Conservation (phyloP, 768 basidiomycete species). For the Austroboletus eburneus region DNA sequence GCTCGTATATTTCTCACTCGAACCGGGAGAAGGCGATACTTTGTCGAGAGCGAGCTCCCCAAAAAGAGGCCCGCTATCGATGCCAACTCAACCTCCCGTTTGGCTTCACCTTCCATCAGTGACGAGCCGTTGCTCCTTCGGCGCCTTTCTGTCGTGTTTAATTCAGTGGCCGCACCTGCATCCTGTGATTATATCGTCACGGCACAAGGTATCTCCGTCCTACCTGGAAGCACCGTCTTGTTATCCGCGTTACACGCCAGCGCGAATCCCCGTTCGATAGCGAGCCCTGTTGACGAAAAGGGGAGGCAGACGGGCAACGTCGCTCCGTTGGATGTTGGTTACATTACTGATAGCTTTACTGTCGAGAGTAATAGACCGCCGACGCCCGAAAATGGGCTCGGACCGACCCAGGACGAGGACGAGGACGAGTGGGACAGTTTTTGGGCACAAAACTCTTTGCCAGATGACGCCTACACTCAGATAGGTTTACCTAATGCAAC, state of each 20-base stretch:
- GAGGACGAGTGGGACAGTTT: conserved; percentile 49
- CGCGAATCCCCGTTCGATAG: conserved; percentile 7
- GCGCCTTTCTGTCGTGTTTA: conserved; percentile 75
- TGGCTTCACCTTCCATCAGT: conserved; percentile 23
- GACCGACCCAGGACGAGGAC: conserved; percentile 8
- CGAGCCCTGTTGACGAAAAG: conserved; percentile 1
- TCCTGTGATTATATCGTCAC: conserved; percentile 78
- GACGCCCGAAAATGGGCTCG: conserved; percentile 26
- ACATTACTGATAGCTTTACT: conserved; percentile 25
- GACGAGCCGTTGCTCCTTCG: conserved; percentile 56
- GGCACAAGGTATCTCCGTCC: conserved; percentile 46
- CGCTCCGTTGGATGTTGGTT: conserved; percentile 36
- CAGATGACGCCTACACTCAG: conserved; percentile 34
- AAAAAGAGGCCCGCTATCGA: conserved; percentile 25
- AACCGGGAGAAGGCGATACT: conserved; percentile 62
- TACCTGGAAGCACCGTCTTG: conserved; percentile 23
- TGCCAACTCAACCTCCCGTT: neutral
- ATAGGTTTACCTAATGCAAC: conserved; percentile 6
- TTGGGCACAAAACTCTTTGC: conserved; percentile 40
- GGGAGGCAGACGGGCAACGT: conserved; percentile 16
- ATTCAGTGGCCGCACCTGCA: conserved; percentile 49
- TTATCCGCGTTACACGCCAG: conserved; percentile 1
- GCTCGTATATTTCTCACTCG: conserved; percentile 77
- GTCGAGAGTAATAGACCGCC: conserved; percentile 8
- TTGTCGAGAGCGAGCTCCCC: conserved; percentile 35